Conservation (phyloP, 805 yeast genomes). For the Priceomyces fermenticarens region DNA sequence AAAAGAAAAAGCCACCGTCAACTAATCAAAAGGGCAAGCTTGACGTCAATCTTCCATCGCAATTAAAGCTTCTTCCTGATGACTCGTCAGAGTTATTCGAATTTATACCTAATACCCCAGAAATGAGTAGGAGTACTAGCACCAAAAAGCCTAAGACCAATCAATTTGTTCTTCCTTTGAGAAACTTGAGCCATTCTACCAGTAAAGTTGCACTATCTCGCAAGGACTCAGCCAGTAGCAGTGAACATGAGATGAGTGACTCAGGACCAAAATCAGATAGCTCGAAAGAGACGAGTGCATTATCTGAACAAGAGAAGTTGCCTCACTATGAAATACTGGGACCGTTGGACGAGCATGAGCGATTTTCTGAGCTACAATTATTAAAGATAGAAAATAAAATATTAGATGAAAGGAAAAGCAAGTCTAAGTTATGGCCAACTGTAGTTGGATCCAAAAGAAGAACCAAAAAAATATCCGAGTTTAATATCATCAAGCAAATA, state of each 20-base stretch:
- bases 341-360: constrained; percentile 13
- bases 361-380: constrained; percentile 41
- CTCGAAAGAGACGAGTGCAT: constrained; percentile 7
- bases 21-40: constrained; percentile 3
- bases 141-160: constrained; percentile 25
- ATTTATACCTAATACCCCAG: constrained; percentile 24
- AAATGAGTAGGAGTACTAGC: constrained; percentile 32
- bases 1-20: constrained; percentile 1
- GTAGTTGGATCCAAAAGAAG: constrained; percentile 66
- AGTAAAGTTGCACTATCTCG: neutral
- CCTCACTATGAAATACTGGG: constrained; percentile 4
- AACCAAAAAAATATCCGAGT: constrained; percentile 69
- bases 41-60: constrained; percentile 48
- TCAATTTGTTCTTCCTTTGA: constrained; percentile 1
- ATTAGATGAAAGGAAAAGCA: constrained; percentile 31
- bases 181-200: neutral
- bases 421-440: constrained; percentile 46
- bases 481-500: constrained; percentile 66
- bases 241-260: neutral
- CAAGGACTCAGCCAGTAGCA: constrained; percentile 2
- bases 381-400: constrained; percentile 44
- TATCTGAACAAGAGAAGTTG: neutral
- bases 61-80: constrained; percentile 45
- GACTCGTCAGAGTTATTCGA: constrained; percentile 29
- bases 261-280: constrained; percentile 2